These are phyloP conservation scores for Aspergillus thermomutatus DNA, from an alignment of 2,329 filamentous ascomycete genomes.

Conservation along the genomic window DNA sequence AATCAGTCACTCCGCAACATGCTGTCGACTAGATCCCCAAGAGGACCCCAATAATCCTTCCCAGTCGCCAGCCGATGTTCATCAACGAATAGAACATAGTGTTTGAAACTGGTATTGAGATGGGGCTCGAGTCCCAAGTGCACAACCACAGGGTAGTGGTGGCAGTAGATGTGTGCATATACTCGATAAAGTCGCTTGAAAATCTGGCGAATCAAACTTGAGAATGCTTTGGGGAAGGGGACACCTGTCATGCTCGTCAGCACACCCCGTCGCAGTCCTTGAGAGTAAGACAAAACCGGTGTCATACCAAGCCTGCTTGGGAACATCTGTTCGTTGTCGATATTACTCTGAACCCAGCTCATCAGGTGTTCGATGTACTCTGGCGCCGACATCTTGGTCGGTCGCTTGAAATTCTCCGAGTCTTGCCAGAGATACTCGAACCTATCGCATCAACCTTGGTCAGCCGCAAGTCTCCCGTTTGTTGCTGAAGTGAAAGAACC, in stretches of 20 bases:
- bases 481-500: slow-evolving; percentile 23
- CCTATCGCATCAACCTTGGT: slow-evolving; percentile 42
- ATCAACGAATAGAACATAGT: slow-evolving; percentile 97
- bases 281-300: neutral
- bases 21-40: slow-evolving; percentile 94
- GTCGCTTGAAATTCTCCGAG: slow-evolving; percentile 85
- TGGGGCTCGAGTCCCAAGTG: slow-evolving; percentile 94
- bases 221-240: slow-evolving; percentile 91
- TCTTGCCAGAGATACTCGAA: slow-evolving; percentile 99
- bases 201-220: slow-evolving; percentile 83
- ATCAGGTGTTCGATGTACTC: slow-evolving; percentile 98
- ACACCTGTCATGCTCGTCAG: slow-evolving; percentile 57
- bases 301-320: slow-evolving; percentile 79
- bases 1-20: slow-evolving; percentile 87
- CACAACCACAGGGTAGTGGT: slow-evolving; percentile 95
- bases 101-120: slow-evolving; percentile 98
- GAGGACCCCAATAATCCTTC: slow-evolving; percentile 94
- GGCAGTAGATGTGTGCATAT: slow-evolving; percentile 99
- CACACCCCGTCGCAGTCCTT: neutral
- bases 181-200: slow-evolving; percentile 99
- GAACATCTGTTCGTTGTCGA: slow-evolving; percentile 93
- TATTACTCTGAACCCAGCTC: slow-evolving; percentile 91
- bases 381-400: slow-evolving; percentile 96
- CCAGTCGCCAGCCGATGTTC: slow-evolving; percentile 90
- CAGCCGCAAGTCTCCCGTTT: slow-evolving; percentile 1